Percentiles rank a stretch among this genome's conserved stretches.
Evolutionary conservation across 139 green algal genomes (phyloP).

Genomic region (Coelastrella sp.): DNA sequence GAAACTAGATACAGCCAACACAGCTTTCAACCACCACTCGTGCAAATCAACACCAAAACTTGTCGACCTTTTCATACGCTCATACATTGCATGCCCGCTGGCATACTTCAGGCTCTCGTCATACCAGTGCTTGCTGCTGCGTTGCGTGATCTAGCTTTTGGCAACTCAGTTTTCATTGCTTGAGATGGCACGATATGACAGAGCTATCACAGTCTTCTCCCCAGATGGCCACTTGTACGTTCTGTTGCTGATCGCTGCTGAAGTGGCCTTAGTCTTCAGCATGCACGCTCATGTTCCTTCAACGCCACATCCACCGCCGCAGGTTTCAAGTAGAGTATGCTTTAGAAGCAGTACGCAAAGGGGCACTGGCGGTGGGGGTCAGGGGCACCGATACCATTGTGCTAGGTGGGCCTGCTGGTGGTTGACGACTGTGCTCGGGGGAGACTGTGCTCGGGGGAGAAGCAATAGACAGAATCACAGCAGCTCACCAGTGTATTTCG

Average conservation of each 20-base stretch:
- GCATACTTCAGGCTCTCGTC: background rate
- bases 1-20: too few relatives aligned
- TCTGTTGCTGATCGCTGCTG: constrained; percentile 7
- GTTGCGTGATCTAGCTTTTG: background rate
- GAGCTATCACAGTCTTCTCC: constrained; percentile 99
- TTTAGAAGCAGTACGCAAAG: constrained; percentile 96
- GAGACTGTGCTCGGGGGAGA: background rate
- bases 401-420: constrained; percentile 70
- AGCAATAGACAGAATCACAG: constrained; percentile 5
- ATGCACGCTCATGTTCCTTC: background rate
- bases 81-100: too few relatives aligned
- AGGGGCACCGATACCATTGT: constrained; percentile 91
- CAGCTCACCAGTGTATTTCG: background rate
- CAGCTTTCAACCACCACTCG: too few relatives aligned
- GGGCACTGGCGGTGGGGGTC: constrained; percentile 94
- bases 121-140: background rate
- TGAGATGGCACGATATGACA: constrained; percentile 96
- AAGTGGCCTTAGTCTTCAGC: background rate
- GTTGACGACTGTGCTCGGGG: background rate
- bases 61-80: too few relatives aligned
- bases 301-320: background rate
- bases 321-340: constrained; percentile 98
- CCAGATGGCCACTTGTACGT: constrained; percentile 94
- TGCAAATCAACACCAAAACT: too few relatives aligned
- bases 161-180: constrained; percentile 57